Evolutionary conservation across 495 filamentous ascomycete genomes (phyloP).

Genomic region (Talaromyces adpressus): DNA sequence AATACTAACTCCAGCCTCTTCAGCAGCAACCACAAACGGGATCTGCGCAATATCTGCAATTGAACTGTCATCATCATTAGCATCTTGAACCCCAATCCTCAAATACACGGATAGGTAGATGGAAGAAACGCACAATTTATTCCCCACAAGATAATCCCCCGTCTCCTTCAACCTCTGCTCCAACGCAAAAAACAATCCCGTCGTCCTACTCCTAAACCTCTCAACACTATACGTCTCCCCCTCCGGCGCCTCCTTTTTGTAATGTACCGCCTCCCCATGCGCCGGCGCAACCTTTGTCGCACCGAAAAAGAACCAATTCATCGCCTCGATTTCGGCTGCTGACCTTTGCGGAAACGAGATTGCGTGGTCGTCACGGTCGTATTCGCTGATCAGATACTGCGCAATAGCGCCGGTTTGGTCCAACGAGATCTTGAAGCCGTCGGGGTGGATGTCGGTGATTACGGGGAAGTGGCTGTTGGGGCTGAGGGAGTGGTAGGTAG

Average conservation of each 20-base stretch:
- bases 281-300: not conserved
- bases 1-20: slow-evolving; percentile 7
- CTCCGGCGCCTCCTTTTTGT: not conserved
- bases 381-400: not conserved
- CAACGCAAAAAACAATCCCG: not conserved
- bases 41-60: not conserved
- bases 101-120: too few relatives aligned
- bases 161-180: not conserved
- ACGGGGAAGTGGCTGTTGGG: not conserved
- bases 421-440: not conserved
- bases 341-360: not conserved
- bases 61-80: not conserved
- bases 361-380: not conserved
- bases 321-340: not conserved
- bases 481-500: not conserved
- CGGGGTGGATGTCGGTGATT: not conserved
- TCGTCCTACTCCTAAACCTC: not conserved
- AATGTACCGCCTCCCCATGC: not conserved
- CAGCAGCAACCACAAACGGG: slow-evolving; percentile 25
- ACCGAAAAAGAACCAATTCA: not conserved
- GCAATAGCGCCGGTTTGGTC: not conserved
- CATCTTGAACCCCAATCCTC: not conserved
- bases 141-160: not conserved
- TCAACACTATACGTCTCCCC: not conserved
- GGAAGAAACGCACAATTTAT: too few relatives aligned